A percentile compares a stretch with the other conserved stretches of the same genome.
Evolutionary conservation across 2,329 filamentous ascomycete species (phyloP).

Genomic region (Ophiocordyceps australis): DNA sequence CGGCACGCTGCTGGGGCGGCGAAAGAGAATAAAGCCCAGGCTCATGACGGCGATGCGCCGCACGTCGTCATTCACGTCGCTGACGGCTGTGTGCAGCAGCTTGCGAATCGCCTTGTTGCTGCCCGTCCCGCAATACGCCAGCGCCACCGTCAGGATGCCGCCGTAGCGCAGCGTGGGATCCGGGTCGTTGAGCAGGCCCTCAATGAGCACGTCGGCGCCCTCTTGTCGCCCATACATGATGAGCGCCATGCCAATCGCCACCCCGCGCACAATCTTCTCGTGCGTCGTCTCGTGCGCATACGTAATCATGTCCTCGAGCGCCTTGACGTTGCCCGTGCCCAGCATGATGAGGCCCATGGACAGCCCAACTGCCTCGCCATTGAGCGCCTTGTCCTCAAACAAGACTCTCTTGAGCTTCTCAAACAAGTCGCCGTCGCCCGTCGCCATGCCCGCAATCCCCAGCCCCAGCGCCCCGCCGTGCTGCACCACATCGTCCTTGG

Average conservation of each 20-base stretch:
- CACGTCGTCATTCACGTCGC: conserved; percentile 95
- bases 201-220: conserved; percentile 84
- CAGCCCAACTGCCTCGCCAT: conserved; percentile 89
- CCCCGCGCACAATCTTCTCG: conserved; percentile 94
- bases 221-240: conserved; percentile 98
- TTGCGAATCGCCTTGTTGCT: conserved; percentile 98
- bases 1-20: conserved; percentile 90
- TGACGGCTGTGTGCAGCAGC: conserved; percentile 87
- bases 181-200: conserved; percentile 79
- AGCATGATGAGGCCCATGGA: conserved; percentile 98
- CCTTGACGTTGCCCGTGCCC: conserved; percentile 88
- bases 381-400: conserved; percentile 86
- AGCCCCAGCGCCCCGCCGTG: conserved; percentile 90
- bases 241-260: conserved; percentile 89
- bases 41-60: conserved; percentile 93
- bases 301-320: conserved; percentile 89
- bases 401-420: conserved; percentile 79
- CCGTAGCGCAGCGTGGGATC: conserved; percentile 90
- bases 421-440: conserved; percentile 76
- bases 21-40: conserved; percentile 94
- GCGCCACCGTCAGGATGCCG: conserved; percentile 94
- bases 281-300: conserved; percentile 97
- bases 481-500: conserved; percentile 83
- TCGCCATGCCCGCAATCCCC: conserved; percentile 95
- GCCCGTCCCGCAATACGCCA: conserved; percentile 92